Evolutionary conservation across 2,329 filamentous ascomycete species (phyloP), one percentile per base, ranked within the genome.

Genomic region (Clonostachys solani): DNA sequence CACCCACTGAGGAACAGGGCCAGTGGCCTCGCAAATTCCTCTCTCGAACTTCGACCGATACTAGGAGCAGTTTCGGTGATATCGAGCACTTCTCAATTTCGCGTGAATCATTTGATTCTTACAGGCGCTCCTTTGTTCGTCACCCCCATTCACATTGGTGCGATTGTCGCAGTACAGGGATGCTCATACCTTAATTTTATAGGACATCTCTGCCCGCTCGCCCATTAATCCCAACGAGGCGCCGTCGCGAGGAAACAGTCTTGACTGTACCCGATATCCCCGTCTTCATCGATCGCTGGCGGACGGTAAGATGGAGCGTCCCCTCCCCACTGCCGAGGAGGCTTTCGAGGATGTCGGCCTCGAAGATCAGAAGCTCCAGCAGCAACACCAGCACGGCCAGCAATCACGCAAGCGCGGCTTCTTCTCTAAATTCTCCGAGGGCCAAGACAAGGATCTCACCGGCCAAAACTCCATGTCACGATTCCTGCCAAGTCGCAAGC

Each of bases 51-150:
- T 83, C 81, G 6, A 75, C 71, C 54, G 77, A 81, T 54, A 77
- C 72, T 33, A 69, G 70, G 47, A 83, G 78, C 61, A 81, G 86
- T 56, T 73, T 89, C 50, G 83, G 84, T 58, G 90, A 95, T 52
- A 92, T 91, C 57, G 92, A 97, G 63, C 91, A 87, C 13, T 97
- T 97, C 64, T 90, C 87, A 53, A 97, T 97, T 64, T 96, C 92
- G 36, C 82, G 92, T 59, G 94, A 97, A 70, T 96, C 92, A 3
- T 97, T 97, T 61, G 94, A 97, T 65, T 96, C 92, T 4, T 97
- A 97, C 69, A 80, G 94, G 53, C 84, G 94, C 59, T 96, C 92
- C 53, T 97, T 97, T 73, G 92, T 96, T 79, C 57, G 86, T 49
- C 17, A 33, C 8, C 33, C 33, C 23, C 8, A 12, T 12, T 42